phyloP scores from a whole-genome alignment of 2,329 filamentous ascomycete genomes.

The Fusarium zealandicum region DNA sequence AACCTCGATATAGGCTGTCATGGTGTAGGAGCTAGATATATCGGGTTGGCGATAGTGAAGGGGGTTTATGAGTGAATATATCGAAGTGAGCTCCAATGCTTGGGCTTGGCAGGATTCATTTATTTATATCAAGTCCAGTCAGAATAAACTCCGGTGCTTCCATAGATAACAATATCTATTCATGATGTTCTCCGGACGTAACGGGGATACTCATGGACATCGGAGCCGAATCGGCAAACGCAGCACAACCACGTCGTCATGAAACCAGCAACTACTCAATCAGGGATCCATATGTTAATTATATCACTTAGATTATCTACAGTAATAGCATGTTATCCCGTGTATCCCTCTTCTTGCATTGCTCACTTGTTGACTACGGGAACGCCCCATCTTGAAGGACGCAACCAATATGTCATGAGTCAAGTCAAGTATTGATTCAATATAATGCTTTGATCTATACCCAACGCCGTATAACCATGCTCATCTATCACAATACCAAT shows the following conservation, averaged over 20 bases:
- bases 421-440: background rate
- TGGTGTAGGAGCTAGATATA: no score
- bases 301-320: no score
- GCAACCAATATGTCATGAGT: no score
- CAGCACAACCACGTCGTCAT: conserved; percentile 1
- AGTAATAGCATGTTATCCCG: no score
- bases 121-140: background rate
- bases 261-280: background rate
- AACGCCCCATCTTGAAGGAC: no score
- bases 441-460: background rate
- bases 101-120: no score
- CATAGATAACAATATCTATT: background rate
- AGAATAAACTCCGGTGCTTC: background rate
- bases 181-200: conserved; percentile 18
- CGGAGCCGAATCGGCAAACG: conserved; percentile 36
- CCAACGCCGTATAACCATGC: background rate
- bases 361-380: no score
- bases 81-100: no score
- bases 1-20: conserved; percentile 46
- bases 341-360: no score
- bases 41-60: background rate
- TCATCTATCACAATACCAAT: no score
- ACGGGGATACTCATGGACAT: conserved; percentile 23
- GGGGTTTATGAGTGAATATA: no score
- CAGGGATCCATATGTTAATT: no score